Conservation (phyloP, 768 basidiomycete species). For the Coprinopsis cinerea region DNA sequence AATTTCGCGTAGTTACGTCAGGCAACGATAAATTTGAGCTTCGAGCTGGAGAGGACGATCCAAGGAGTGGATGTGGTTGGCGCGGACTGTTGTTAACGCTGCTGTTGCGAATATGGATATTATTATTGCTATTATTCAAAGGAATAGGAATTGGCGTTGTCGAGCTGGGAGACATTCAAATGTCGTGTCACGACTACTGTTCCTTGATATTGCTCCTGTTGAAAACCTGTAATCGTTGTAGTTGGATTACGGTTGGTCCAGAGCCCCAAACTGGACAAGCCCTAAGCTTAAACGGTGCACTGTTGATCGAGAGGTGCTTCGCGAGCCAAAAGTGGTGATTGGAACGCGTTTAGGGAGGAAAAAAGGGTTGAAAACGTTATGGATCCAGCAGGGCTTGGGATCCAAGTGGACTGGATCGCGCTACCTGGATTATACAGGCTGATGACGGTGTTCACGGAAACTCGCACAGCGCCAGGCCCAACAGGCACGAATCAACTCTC, state of each 20-base stretch:
- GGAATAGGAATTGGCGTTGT: slow-evolving; percentile 9
- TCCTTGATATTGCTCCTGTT: no score
- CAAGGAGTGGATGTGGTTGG: background rate
- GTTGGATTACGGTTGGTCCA: no score
- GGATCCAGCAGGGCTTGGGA: background rate
- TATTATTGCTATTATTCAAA: background rate
- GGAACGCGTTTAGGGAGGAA: background rate
- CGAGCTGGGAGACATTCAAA: slow-evolving; percentile 32
- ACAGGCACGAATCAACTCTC: background rate
- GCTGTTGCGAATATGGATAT: background rate
- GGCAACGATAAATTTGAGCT: slow-evolving; percentile 2
- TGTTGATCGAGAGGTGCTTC: no score
- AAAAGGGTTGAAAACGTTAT: background rate
- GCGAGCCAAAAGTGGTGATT: background rate
- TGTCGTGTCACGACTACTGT: slow-evolving; percentile 5
- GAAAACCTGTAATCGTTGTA: no score
- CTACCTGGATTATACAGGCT: background rate
- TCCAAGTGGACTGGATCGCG: background rate
- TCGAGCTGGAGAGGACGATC: background rate
- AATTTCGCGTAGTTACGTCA: slow-evolving; percentile 13
- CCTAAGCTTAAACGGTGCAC: no score
- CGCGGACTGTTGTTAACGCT: background rate
- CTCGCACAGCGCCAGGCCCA: background rate
- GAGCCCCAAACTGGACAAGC: no score
- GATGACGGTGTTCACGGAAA: background rate